Evolutionary conservation across 352 stramenopile species (phyloP).

Genomic region (Phytophthora sansomeana): DNA sequence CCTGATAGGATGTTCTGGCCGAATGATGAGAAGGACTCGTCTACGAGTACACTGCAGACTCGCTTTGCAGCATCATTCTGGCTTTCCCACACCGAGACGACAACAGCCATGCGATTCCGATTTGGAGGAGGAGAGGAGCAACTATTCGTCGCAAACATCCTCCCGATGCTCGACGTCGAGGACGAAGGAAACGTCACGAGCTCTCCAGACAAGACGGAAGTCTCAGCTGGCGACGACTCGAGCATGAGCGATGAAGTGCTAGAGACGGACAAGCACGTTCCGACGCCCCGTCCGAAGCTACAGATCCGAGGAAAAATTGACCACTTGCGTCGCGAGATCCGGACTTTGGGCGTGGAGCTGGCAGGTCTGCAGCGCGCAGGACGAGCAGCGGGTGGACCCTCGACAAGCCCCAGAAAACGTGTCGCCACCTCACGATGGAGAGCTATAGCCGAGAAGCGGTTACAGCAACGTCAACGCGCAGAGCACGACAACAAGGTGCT

Average conservation of each 20-base stretch:
- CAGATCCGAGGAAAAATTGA: conserved; percentile 14
- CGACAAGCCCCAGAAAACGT: background rate
- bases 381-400: background rate
- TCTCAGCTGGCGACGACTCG: background rate
- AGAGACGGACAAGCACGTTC: background rate
- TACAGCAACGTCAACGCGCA: conserved; percentile 5
- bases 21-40: too few relatives aligned
- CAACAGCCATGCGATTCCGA: conserved; percentile 24
- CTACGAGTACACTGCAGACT: too few relatives aligned
- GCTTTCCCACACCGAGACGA: conserved; percentile 1
- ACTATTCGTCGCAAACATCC: conserved; percentile 23
- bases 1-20: too few relatives aligned
- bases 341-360: conserved; percentile 18
- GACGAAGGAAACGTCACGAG: conserved; percentile 3
- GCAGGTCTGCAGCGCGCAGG: conserved; percentile 9
- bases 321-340: conserved; percentile 18
- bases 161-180: conserved; percentile 20
- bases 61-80: conserved; percentile 3
- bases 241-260: conserved; percentile 5
- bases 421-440: conserved; percentile 8
- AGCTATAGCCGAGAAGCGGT: background rate
- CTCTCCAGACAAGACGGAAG: background rate
- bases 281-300: background rate
- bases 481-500: conserved; percentile 30
- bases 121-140: conserved; percentile 28